Conservation (phyloP, 306 rosid species). For the Castanopsis chinensis region DNA sequence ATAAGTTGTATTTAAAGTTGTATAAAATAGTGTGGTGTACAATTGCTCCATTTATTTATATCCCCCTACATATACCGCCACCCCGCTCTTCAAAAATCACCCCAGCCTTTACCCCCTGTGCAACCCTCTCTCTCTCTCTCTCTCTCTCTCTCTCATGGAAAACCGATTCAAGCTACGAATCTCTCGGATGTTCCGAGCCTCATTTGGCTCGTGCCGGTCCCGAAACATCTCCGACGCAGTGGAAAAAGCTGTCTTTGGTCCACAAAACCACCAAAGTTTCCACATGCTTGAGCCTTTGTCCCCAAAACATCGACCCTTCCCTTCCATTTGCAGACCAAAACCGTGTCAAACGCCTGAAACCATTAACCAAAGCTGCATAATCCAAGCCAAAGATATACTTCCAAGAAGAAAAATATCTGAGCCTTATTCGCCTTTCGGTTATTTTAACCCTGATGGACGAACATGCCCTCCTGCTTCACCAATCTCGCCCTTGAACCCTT, state of each 20-base stretch:
- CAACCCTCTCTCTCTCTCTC: background rate
- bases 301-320: slow-evolving; percentile 33
- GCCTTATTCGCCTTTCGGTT: slow-evolving; percentile 39
- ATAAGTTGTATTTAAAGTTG: no score
- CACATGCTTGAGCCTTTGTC: slow-evolving; percentile 28
- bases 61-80: slow-evolving; percentile 6
- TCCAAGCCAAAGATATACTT: slow-evolving; percentile 41
- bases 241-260: slow-evolving; percentile 55
- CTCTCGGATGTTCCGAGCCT: slow-evolving; percentile 81
- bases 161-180: slow-evolving; percentile 61
- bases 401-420: slow-evolving; percentile 51
- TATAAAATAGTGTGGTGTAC: no score
- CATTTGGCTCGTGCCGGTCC: slow-evolving; percentile 76
- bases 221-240: slow-evolving; percentile 58
- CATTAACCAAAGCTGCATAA: slow-evolving; percentile 19
- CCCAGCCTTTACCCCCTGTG: background rate
- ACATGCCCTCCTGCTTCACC: slow-evolving; percentile 52
- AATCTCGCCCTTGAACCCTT: slow-evolving; percentile 35
- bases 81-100: slow-evolving; percentile 1
- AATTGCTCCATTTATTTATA: slow-evolving; percentile 35
- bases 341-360: slow-evolving; percentile 19
- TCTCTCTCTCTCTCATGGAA: slow-evolving; percentile 48
- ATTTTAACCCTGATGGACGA: slow-evolving; percentile 3
- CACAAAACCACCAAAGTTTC: slow-evolving; percentile 23
- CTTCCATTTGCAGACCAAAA: slow-evolving; percentile 47